Evolutionary conservation across 768 basidiomycete species (phyloP), one percentile per base, ranked within the genome.

Genomic region (Termitomyces sp.): DNA sequence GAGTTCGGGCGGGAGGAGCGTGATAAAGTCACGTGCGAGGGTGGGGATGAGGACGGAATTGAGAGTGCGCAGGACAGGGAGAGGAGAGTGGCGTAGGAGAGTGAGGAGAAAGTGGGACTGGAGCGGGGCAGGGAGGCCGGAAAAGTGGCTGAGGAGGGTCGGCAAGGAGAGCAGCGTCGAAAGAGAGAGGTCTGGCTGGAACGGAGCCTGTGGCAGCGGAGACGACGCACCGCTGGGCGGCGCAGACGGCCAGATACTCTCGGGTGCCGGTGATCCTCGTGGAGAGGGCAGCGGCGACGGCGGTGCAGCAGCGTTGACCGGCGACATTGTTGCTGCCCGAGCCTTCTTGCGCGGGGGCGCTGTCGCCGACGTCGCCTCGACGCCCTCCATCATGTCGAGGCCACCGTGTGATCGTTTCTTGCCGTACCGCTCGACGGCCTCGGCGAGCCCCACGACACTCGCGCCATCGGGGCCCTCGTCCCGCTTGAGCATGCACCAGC

Each of bases 51-150:
- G 79, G 64, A 98, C 90, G 35, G 89, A 86, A 66, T 95, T 89
- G 16, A 98, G 73, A 1, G 90, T 90, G 51, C 96, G 89, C 27
- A 99, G 80, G 37, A 98, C 96, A 4, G 93, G 87, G 19, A 96
- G 82, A 3, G 95, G 87, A 5, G 95, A 93, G 65, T 95, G 92
- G 58, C 94, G 89, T 32, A 99, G 77, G 57, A 98, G 84, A 25
- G 93, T 93, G 64, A 98, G 85, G 54, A 98, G 83, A 65, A 97
- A 85, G 70, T 98, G 95, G 5, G 94, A 94, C 74, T 98, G 96
- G 12, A 98, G 76, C 8, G 84, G 79, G 10, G 88, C 78, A 0
- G 95, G 93, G 25, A 98, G 79, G 53, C 71, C 78, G 29, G 85
- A 84, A 73, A 95, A 98, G 62, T 95, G 90, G 7, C 81, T 72